Evolutionary conservation across 1,284 basidiomycete species (phyloP), one percentile per base, ranked within the genome.

Genomic region (Naganishia liquefaciens): DNA sequence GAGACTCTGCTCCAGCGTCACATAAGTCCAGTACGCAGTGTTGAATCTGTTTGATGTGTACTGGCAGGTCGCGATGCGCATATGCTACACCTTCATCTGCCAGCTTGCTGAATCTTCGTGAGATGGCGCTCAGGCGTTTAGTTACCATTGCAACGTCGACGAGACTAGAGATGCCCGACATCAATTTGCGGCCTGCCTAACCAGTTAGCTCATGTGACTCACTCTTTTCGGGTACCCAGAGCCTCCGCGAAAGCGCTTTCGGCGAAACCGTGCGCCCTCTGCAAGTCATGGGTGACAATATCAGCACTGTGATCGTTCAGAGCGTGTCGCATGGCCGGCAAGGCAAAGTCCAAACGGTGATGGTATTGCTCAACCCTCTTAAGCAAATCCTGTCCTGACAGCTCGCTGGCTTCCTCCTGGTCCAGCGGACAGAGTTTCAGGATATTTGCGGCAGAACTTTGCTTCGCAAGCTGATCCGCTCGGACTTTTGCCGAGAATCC

Each of bases 261-360:
- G 9, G 92, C 82, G 63, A 90, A 85, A 68, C 85, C 87, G 25
- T 91, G 78, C 5, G 88, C 92, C 64, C 91, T 84, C 72, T 88
- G 88, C 15, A 98, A 81, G 68, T 99, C 94, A 7, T 89, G 86
- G 13, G 91, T 91, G 9, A 85, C 84, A 47, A 99, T 75, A 74
- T 99, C 95, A 0, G 83, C 77, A 73, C 91, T 88, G 76, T 97
- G 94, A 37, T 82, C 78, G 10, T 84, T 81, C 58, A 93, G 80
- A 0, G 85, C 82, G 7, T 81, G 79, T 47, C 91, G 83, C 47
- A 98, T 80, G 13, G 82, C 81, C 5, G 89, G 88, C 63, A 99
- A 82, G 39, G 85, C 78, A 7, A 85, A 84, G 21, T 85, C 82
- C 37, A 95, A 79, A 27, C 87, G 86, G 70, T 86, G 81, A 72